Conservation (phyloP, 2,329 filamentous ascomycete genomes). For the Didymella glomerata region DNA sequence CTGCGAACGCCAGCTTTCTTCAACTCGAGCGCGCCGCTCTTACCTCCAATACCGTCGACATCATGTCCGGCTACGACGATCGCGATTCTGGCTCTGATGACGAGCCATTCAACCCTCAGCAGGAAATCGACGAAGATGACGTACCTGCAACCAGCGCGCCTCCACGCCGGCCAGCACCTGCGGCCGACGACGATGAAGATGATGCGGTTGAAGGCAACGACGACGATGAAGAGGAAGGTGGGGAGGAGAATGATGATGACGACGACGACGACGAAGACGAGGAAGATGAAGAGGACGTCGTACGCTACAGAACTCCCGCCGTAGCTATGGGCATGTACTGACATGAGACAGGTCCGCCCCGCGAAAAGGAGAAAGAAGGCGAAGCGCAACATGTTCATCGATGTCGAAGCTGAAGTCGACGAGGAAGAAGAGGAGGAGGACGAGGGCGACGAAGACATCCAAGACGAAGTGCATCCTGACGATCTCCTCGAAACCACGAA, state of each 20-base stretch:
- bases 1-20: conserved; percentile 18
- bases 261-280: conserved; percentile 66
- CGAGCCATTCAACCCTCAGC: conserved; percentile 88
- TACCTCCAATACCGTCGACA: conserved; percentile 9
- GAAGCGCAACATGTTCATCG: conserved; percentile 85
- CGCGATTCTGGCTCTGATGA: conserved; percentile 63
- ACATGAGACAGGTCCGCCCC: conserved; percentile 67
- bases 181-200: conserved; percentile 42
- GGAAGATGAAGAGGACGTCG: conserved; percentile 70
- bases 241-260: conserved; percentile 63
- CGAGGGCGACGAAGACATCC: conserved; percentile 82
- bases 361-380: conserved; percentile 81
- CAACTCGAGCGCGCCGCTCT: conserved; percentile 18
- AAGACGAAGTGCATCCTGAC: conserved; percentile 89
- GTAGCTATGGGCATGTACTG: conserved; percentile 22
- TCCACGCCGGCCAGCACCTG: conserved; percentile 41
- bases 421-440: conserved; percentile 85
- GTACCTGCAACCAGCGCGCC: conserved; percentile 29
- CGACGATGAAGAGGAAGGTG: conserved; percentile 45
- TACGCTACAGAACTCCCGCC: conserved; percentile 52
- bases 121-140: conserved; percentile 72
- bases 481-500: conserved; percentile 81
- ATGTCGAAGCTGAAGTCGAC: conserved; percentile 98
- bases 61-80: conserved; percentile 45
- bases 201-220: conserved; percentile 49